A percentile compares a stretch with the other conserved stretches of the same genome.
phyloP scores from a whole-genome alignment of 2,329 filamentous ascomycete genomes.

The Drechslera avenae region DNA sequence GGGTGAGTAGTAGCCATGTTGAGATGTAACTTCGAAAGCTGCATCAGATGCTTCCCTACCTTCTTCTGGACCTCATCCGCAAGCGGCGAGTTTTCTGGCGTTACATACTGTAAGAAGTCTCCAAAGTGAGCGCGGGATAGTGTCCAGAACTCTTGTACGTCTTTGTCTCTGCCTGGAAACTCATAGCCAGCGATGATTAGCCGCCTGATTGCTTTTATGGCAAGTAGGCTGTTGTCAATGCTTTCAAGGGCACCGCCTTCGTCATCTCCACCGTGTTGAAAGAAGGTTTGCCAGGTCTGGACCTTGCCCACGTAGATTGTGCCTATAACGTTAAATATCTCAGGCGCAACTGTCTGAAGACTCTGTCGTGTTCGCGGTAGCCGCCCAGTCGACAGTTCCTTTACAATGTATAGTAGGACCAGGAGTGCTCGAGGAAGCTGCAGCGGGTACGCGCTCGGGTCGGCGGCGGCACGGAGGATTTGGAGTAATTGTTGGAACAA shows the following conservation, averaged over 20 bases:
- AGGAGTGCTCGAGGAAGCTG: slow-evolving; percentile 75
- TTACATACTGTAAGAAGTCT: slow-evolving; percentile 70
- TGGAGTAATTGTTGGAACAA: slow-evolving; percentile 51
- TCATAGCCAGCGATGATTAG: slow-evolving; percentile 83
- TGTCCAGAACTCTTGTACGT: slow-evolving; percentile 80
- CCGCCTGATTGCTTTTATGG: slow-evolving; percentile 79
- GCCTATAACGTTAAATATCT: slow-evolving; percentile 79
- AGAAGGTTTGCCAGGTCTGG: slow-evolving; percentile 67
- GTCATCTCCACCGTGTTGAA: slow-evolving; percentile 63
- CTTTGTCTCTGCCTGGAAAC: slow-evolving; percentile 75
- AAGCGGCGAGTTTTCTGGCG: slow-evolving; percentile 61
- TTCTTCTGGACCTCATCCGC: slow-evolving; percentile 59
- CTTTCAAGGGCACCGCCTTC: slow-evolving; percentile 64
- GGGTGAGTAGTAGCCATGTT: slow-evolving; percentile 82
- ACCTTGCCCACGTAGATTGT: slow-evolving; percentile 79
- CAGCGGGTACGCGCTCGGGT: slow-evolving; percentile 62
- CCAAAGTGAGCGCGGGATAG: slow-evolving; percentile 76
- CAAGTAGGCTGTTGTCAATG: slow-evolving; percentile 77
- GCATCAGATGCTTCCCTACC: slow-evolving; percentile 84
- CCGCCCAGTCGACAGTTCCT: slow-evolving; percentile 83
- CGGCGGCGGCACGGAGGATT: slow-evolving; percentile 63
- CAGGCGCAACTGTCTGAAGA: slow-evolving; percentile 77
- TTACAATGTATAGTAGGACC: slow-evolving; percentile 83
- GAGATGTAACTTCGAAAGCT: slow-evolving; percentile 89
- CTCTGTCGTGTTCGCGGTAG: slow-evolving; percentile 75